Conservation (phyloP, 768 basidiomycete genomes). For the Suillus alpinus region DNA sequence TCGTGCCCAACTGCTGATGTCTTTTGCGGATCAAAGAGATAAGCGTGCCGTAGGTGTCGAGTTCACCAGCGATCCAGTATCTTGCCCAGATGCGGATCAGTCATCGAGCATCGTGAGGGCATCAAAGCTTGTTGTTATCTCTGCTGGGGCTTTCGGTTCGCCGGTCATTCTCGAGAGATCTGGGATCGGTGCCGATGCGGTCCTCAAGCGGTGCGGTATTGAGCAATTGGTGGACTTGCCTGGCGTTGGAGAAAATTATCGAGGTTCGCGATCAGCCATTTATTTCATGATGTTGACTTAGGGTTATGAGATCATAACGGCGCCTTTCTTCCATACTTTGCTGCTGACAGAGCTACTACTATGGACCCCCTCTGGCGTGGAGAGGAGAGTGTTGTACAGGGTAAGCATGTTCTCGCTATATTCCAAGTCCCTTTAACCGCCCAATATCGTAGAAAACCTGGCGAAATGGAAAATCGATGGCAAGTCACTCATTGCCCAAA, state of each 20-base stretch:
- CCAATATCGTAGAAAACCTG: constrained; percentile 10
- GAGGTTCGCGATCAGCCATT: constrained; percentile 21
- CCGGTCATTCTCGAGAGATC: constrained; percentile 55
- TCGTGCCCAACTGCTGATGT: neutral
- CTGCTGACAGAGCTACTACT: constrained; percentile 43
- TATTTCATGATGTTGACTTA: too few species aligned
- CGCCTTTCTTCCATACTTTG: constrained; percentile 30
- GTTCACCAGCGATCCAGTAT: constrained; percentile 26
- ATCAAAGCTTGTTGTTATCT: constrained; percentile 35
- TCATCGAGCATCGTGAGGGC: constrained; percentile 24
- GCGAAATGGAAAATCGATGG: constrained; percentile 35
- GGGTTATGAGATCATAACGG: constrained; percentile 28
- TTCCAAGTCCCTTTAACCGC: neutral
- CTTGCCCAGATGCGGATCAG: constrained; percentile 14
- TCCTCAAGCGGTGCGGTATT: constrained; percentile 30
- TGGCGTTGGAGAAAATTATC: constrained; percentile 43
- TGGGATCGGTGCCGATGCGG: constrained; percentile 35
- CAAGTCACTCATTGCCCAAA: constrained; percentile 47
- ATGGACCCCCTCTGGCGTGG: constrained; percentile 46
- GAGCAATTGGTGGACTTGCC: constrained; percentile 33
- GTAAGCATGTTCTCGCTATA: constrained; percentile 28
- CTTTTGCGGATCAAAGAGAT: constrained; percentile 18
- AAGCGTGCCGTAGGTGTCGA: constrained; percentile 38
- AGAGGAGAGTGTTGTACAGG: constrained; percentile 33
- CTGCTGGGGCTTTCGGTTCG: constrained; percentile 40